phyloP scores from a whole-genome alignment of 2,329 filamentous ascomycete species.

The Colletotrichum endophyticum region DNA sequence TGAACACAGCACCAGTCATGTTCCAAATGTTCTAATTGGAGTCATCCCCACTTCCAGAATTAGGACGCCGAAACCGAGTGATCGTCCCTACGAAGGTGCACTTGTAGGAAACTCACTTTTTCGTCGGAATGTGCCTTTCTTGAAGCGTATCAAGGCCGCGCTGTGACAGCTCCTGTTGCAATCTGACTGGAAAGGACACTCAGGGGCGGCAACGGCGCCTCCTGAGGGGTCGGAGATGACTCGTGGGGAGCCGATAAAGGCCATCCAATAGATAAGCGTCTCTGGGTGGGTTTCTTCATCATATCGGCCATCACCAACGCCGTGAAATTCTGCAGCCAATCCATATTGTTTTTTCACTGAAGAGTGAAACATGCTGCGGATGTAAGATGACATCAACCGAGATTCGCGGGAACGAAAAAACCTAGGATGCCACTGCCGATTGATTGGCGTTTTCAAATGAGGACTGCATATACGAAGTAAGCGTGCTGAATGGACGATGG shows the following conservation, averaged over 20 bases:
- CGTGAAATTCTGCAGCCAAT: neutral
- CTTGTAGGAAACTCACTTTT: neutral
- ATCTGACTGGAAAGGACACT: neutral
- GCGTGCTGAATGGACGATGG: fast-evolving
- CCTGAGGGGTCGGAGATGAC: neutral
- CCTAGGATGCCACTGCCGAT: neutral
- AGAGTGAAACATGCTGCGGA: neutral
- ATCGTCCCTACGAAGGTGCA: neutral
- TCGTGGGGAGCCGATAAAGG: neutral
- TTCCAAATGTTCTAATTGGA: neutral
- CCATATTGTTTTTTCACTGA: neutral
- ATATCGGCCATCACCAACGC: neutral
- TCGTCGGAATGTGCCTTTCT: neutral
- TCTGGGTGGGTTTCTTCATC: neutral
- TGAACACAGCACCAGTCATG: neutral
- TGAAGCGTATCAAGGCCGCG: neutral
- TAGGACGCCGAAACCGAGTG: neutral
- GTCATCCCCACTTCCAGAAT: neutral
- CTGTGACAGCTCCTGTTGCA: neutral
- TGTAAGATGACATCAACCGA: neutral
- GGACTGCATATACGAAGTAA: neutral
- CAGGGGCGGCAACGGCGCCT: neutral
- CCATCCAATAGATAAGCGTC: neutral
- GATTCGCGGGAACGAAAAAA: neutral
- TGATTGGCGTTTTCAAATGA: neutral